These are phyloP conservation scores for Boletus rubroflammeus DNA, from an alignment of 768 basidiomycete genomes.

Conservation along the genomic window DNA sequence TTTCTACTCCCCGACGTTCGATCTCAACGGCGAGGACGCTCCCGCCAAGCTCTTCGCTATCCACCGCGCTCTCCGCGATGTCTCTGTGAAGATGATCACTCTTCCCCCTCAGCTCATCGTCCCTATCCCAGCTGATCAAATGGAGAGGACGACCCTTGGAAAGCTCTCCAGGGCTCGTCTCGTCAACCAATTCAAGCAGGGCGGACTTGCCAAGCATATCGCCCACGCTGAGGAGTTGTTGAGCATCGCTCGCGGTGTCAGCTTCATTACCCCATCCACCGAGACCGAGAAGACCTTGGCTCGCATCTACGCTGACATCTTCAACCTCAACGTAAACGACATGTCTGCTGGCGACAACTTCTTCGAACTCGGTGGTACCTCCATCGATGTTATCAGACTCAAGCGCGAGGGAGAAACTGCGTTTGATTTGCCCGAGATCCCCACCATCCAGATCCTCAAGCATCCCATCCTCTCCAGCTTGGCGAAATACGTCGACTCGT, in stretches of 20 bases:
- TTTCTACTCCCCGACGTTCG: constrained; percentile 33
- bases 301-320: constrained; percentile 31
- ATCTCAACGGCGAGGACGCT: constrained; percentile 24
- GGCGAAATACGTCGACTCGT: constrained; percentile 30
- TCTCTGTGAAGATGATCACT: constrained; percentile 29
- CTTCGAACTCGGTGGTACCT: constrained; percentile 43
- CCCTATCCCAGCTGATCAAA: constrained; percentile 25
- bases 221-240: constrained; percentile 26
- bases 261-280: constrained; percentile 19
- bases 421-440: constrained; percentile 32
- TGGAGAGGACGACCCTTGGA: constrained; percentile 44
- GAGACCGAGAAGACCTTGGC: constrained; percentile 30
- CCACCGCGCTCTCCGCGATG: constrained; percentile 30
- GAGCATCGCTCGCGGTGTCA: constrained; percentile 20
- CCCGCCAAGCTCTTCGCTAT: constrained; percentile 23
- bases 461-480: constrained; percentile 30
- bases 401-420: constrained; percentile 28
- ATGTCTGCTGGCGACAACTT: constrained; percentile 22
- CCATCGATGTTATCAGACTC: constrained; percentile 35
- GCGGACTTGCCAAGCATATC: constrained; percentile 31
- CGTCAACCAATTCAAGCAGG: constrained; percentile 34
- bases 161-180: constrained; percentile 42
- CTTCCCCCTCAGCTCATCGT: not conserved
- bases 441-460: constrained; percentile 40
- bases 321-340: constrained; percentile 22